Evolutionary conservation across 352 stramenopile species (phyloP), one percentile per base, ranked within the genome.

Genomic region (Phytopythium vexans): DNA sequence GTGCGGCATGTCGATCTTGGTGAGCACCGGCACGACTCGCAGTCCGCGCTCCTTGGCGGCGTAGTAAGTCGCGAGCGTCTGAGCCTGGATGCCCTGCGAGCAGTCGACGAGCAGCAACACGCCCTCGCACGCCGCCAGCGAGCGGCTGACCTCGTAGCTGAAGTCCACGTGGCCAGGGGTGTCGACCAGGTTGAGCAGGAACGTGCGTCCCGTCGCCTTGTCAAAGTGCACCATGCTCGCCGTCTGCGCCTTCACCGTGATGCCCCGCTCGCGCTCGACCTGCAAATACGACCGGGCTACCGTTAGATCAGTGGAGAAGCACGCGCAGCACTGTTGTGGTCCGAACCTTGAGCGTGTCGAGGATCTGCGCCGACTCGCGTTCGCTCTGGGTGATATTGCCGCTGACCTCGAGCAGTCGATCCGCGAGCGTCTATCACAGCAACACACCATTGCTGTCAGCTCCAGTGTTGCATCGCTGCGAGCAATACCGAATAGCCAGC

Each of bases 191-290:
- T 99, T 99, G 1, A 99, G 69, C 43, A 99, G 70, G 56, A 98
- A 99, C 44, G 85, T 86, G 54, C 76, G 60, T 49, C 62, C 75
- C 49, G 46, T 86, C 37, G 36, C 59, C 3, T 64, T 32, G 62
- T 90, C 68, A 11, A 68, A 55, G 66, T 98, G 97, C 35, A 98
- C 67, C 95, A 99, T 98, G 6, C 92, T 98, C 11, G 96, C 96
- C 8, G 96, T 98, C 50, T 98, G 94, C 6, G 97, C 96, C 73
- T 99, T 99, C 14, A 99, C 97, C 0, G 97, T 99, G 58, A 99
- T 99, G 16, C 97, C 97, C 32, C 97, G 91, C 69, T 99, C 94
- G 36, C 93, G 72, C 71, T 99, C 97, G 3, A 99, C 95, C 52
- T 95, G 52, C 14, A 11, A 0, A 31, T 35, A 31, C n/a, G 8